Percentiles rank a stretch among this genome's conserved stretches.
phyloP scores from a whole-genome alignment of 768 basidiomycete species.

The Calocera cornea region DNA sequence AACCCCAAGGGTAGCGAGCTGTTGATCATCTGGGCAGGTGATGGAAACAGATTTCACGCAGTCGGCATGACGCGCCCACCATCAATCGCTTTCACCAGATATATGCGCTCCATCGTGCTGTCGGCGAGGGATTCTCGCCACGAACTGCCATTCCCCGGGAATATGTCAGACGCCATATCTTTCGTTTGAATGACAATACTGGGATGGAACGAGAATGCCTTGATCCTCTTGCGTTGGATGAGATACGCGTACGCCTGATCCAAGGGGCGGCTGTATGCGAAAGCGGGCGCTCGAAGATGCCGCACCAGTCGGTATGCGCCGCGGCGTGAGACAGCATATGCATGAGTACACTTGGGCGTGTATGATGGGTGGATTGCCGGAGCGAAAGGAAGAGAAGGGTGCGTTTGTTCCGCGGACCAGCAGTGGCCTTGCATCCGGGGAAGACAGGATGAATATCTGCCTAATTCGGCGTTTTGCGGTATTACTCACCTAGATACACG shows the following conservation, averaged over 20 bases:
- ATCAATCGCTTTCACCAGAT: background rate
- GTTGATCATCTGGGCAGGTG: background rate
- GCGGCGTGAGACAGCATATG: conserved; percentile 44
- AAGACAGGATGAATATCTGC: background rate
- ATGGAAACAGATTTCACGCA: background rate
- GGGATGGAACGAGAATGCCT: conserved; percentile 51
- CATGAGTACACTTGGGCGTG: conserved; percentile 59
- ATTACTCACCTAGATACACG: conserved; percentile 47
- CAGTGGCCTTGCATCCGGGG: conserved; percentile 47
- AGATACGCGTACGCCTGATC: conserved; percentile 65
- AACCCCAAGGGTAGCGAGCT: background rate
- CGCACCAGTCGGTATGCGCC: conserved; percentile 51
- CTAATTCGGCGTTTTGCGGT: background rate
- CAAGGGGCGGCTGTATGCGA: conserved; percentile 64
- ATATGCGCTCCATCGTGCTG: conserved; percentile 2
- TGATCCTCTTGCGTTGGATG: conserved; percentile 39
- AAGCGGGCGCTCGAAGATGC: conserved; percentile 46
- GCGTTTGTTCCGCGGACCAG: conserved; percentile 54
- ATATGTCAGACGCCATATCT: conserved; percentile 10
- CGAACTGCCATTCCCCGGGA: background rate
- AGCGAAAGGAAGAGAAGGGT: conserved; percentile 26
- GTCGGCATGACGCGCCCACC: background rate
- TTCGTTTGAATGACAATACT: conserved; percentile 57
- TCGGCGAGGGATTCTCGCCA: background rate
- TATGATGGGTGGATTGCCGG: conserved; percentile 40